Evolutionary conservation across 371 early-diverging fungal species (phyloP), one percentile per base, ranked within the genome.

Genomic region (Mucor racemosus): DNA sequence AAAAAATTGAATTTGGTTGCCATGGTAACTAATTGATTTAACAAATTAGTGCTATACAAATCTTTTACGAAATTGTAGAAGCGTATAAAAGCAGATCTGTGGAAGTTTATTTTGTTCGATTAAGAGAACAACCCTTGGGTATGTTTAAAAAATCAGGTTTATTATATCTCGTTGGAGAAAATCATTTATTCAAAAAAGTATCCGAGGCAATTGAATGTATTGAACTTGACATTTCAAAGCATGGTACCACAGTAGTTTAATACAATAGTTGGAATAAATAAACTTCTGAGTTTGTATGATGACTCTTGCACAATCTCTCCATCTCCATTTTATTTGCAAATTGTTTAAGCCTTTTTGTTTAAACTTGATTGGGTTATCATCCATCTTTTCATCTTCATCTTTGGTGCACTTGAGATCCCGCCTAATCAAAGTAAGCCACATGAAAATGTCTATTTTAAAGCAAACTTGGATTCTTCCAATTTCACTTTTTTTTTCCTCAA

Each of bases 1-100:
- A 46, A 15, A 9, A 41, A 17, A 53, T 41, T 17, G 17, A 34
- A 46, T 41, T 41, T 41, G 42, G 53, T 53, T 53, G 36, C 40
- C 40, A 41, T 21, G 21, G 40, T 17, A 13, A 40, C 38, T 62
- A 46, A 35, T 35, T 26, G 26, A 14, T 5, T 6, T 21, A 15
- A 26, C 15, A 26, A 26, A 13, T 13, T 69, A 93, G 93, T 72
- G 96, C 97, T 11, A 89, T 92, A 4, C 92, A 93, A 74, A 95
- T 92, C 36, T 84, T 97, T n/a, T 72, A 89, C 14, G 94, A 94
- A 71, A 93, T 96, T 62, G 93, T 96, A 15, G 88, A 91, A 63
- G 86, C 92, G 7, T 97, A 95, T 71, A 86, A 86, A 66, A 80
- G 82, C 5, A 88, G 95, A 26, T 67, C 84, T 11, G 91, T 96